Base-by-base conservation (phyloP, 2,329 filamentous ascomycete species). In the Phoma sp. region DNA sequence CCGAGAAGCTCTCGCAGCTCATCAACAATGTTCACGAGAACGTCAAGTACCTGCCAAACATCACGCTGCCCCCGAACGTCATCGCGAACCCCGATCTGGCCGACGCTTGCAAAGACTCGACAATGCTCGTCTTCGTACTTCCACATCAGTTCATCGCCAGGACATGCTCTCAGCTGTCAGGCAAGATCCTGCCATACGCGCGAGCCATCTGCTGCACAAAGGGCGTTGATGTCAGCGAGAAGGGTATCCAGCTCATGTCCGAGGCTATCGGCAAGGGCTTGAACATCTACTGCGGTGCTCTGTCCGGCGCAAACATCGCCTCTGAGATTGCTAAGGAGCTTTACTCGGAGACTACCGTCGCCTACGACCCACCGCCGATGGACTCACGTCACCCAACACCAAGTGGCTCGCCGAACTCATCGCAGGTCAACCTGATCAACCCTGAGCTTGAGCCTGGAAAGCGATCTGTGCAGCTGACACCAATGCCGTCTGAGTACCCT, bases 151-250 rank as follows among this genome's bases (percentile, higher is more conserved):
- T 99, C 75, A 97, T 99, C 71, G 85, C 85, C 71, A 89, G 89
- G 59, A 89, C 93, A 57, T 96, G 93, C 79, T 84, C 89, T 60
- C 87, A 92, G 73, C 82, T 99, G 58, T 83, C 89, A 69, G 95
- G 93, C 57, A 88, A 96, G 68, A 96, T 97, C 61, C 78, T 97
- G 27, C 95, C 95, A 6, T 98, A 87, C 69, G 93, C 95, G 24
- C 87, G 96, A 59, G 95, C 92, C 55, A 92, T 99, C 70, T 96
- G 91, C 72, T 99, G 95, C 77, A 97, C 98, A 79, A 99, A 99
- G 82, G 95, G 95, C 65, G 93, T 99, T 58, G 90, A 96, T 65
- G 95, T 99, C 30, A 88, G 89, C 4, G 89, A 93, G 68, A 87
- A 90, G 45, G 91, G 90, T 50, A 87, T 98, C 65, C 88, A 87